Conservation (phyloP, 148 eudicot genomes). For the Diospyros kaki region DNA sequence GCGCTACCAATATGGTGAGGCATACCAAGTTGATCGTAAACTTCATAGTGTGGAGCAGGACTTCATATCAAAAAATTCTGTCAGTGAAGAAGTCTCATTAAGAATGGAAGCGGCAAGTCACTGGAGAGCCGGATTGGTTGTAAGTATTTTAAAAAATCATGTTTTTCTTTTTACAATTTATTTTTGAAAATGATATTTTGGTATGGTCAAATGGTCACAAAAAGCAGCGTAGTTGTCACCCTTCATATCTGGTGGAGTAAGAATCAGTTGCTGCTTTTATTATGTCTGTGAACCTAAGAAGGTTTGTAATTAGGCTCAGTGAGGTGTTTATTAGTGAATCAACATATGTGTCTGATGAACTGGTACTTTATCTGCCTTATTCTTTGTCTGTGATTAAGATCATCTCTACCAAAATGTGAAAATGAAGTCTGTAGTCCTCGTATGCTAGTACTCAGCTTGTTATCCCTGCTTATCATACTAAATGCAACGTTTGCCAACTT, state of each 20-base stretch:
- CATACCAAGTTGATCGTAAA: slow-evolving; percentile 68
- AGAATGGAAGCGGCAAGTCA: slow-evolving; percentile 52
- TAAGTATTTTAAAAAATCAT: slow-evolving; percentile 43
- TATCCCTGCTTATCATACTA: background rate
- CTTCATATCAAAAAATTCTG: slow-evolving; percentile 47
- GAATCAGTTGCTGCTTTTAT: background rate
- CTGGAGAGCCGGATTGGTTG: slow-evolving; percentile 94
- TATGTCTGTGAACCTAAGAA: background rate
- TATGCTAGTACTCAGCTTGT: background rate
- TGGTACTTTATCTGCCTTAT: background rate
- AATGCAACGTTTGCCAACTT: background rate
- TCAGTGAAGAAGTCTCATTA: slow-evolving; percentile 35
- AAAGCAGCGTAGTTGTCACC: background rate
- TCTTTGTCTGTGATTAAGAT: background rate
- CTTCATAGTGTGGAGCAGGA: slow-evolving; percentile 69
- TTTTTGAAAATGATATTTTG: background rate
- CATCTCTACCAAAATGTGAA: background rate
- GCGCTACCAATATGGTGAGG: slow-evolving; percentile 85
- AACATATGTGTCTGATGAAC: background rate
- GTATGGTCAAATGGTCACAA: slow-evolving; percentile 11
- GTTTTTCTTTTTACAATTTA: background rate
- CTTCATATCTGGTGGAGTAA: background rate
- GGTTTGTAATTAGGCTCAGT: background rate
- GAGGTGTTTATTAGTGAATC: background rate
- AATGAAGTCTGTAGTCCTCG: background rate